Evolutionary conservation across 805 yeast genomes (phyloP).

Genomic region (Sugiyamaella chiloensis): DNA sequence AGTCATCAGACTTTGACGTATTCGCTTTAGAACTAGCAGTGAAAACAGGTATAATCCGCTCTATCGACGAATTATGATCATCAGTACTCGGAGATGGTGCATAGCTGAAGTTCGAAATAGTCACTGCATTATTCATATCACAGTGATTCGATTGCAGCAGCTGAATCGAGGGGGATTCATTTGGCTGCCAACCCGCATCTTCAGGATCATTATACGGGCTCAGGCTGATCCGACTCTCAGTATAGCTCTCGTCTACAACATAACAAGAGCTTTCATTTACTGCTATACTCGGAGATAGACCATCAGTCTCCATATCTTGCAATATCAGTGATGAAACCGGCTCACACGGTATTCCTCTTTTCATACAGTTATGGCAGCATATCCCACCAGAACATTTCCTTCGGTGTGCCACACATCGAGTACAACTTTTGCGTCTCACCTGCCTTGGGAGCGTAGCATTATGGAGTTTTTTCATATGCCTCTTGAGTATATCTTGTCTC

Average conservation of each 20-base stretch:
- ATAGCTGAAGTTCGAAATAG: too few relatives aligned
- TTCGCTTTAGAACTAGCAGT: too few relatives aligned
- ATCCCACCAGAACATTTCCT: conserved; percentile 7
- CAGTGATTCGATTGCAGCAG: too few relatives aligned
- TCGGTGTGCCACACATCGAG: conserved; percentile 6
- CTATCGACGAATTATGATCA: too few relatives aligned
- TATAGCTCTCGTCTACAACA: too few relatives aligned
- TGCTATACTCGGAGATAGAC: background rate
- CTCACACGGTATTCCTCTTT: background rate
- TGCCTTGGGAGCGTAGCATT: conserved; percentile 6
- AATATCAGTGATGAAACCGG: background rate
- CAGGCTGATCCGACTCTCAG: too few relatives aligned
- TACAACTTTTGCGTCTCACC: conserved; percentile 3
- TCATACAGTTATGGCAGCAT: conserved; percentile 1
- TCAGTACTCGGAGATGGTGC: too few relatives aligned
- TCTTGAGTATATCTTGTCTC: conserved; percentile 8
- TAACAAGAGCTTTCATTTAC: too few relatives aligned
- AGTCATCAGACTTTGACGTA: too few relatives aligned
- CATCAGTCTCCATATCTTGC: background rate
- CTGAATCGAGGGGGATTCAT: background rate
- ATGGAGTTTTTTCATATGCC: conserved; percentile 8
- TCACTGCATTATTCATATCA: too few relatives aligned
- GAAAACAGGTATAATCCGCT: too few relatives aligned
- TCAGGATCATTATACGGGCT: background rate
- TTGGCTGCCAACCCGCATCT: background rate